phyloP scores from a whole-genome alignment of 192 early-diverging fungal species.

The Podila epicladia region DNA sequence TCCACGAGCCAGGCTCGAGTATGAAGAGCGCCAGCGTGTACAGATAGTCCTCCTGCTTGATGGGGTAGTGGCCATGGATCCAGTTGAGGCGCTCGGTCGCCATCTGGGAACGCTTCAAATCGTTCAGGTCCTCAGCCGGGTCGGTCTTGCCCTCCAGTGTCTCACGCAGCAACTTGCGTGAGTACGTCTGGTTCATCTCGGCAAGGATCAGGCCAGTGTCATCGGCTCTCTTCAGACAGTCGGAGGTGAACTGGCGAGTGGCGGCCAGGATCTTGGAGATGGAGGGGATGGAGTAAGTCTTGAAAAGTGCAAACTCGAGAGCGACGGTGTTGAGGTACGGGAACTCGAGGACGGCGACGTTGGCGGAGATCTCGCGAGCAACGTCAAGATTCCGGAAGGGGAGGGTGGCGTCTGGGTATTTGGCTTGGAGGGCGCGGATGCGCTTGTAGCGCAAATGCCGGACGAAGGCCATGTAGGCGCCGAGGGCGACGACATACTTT shows the following conservation, averaged over 20 bases:
- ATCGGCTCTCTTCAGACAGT: slow-evolving; percentile 35
- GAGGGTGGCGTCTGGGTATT: slow-evolving; percentile 53
- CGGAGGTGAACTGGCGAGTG: slow-evolving; percentile 31
- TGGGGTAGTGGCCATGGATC: slow-evolving; percentile 56
- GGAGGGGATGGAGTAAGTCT: slow-evolving; percentile 53
- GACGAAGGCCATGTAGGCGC: slow-evolving; percentile 40
- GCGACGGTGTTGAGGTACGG: slow-evolving; percentile 37
- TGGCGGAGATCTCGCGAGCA: slow-evolving; percentile 29
- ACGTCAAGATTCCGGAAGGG: slow-evolving; percentile 34
- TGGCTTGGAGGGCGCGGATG: slow-evolving; percentile 32
- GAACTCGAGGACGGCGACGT: slow-evolving; percentile 38
- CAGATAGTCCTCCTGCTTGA: slow-evolving; percentile 55
- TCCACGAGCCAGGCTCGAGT: slow-evolving; percentile 33
- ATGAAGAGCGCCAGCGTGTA: slow-evolving; percentile 53
- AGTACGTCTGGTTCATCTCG: slow-evolving; percentile 44
- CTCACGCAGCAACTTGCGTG: slow-evolving; percentile 21
- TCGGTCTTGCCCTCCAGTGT: slow-evolving; percentile 25
- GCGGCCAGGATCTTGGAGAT: slow-evolving; percentile 50
- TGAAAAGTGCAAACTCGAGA: slow-evolving; percentile 55
- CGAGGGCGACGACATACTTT: background rate
- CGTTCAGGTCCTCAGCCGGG: slow-evolving; percentile 19
- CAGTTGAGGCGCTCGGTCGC: slow-evolving; percentile 53
- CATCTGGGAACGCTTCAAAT: slow-evolving; percentile 2
- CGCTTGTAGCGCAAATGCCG: slow-evolving; percentile 43
- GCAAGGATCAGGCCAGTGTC: slow-evolving; percentile 49